A percentile compares a stretch with the other conserved stretches of the same genome.
These are phyloP conservation scores for Fraxinus quadrangulata DNA, from an alignment of 257 asterid species.

Conservation along the genomic window DNA sequence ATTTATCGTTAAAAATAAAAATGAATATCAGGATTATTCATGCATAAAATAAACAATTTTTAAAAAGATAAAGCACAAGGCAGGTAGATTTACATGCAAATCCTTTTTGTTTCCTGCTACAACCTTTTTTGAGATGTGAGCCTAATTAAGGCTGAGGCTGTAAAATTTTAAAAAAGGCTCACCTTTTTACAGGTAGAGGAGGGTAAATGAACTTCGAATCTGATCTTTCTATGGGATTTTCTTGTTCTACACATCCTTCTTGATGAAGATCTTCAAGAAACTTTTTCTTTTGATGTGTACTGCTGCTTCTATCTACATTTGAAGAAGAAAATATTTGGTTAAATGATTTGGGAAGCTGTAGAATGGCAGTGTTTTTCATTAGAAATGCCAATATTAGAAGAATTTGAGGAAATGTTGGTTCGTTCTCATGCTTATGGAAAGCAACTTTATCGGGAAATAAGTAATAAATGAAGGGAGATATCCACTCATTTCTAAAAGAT, in stretches of 20 bases:
- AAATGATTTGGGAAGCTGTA: neutral
- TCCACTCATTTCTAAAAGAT: neutral
- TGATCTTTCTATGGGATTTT: neutral
- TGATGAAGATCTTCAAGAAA: slow-evolving; percentile 27
- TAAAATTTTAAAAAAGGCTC: neutral
- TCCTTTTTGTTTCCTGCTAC: slow-evolving; percentile 27
- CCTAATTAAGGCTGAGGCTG: slow-evolving; percentile 11
- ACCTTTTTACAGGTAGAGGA: slow-evolving; percentile 61
- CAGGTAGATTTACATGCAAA: slow-evolving; percentile 9
- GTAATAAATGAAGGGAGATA: slow-evolving; percentile 41
- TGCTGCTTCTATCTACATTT: slow-evolving; percentile 41
- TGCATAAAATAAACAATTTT: neutral
- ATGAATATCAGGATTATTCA: neutral
- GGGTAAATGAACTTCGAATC: neutral
- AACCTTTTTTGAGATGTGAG: slow-evolving; percentile 37
- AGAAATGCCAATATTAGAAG: slow-evolving; percentile 46
- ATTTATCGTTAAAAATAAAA: too few relatives aligned
- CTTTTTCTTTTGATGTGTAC: slow-evolving; percentile 38
- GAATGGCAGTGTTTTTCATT: slow-evolving; percentile 13
- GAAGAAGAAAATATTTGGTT: neutral
- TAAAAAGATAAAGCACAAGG: neutral
- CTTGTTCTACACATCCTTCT: slow-evolving; percentile 24
- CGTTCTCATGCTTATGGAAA: slow-evolving; percentile 18
- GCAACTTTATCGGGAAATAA: slow-evolving; percentile 33
- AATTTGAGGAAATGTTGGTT: slow-evolving; percentile 1